Base-by-base conservation (phyloP, 2,329 filamentous ascomycete species). In the Bimuria novae-zelandiae region DNA sequence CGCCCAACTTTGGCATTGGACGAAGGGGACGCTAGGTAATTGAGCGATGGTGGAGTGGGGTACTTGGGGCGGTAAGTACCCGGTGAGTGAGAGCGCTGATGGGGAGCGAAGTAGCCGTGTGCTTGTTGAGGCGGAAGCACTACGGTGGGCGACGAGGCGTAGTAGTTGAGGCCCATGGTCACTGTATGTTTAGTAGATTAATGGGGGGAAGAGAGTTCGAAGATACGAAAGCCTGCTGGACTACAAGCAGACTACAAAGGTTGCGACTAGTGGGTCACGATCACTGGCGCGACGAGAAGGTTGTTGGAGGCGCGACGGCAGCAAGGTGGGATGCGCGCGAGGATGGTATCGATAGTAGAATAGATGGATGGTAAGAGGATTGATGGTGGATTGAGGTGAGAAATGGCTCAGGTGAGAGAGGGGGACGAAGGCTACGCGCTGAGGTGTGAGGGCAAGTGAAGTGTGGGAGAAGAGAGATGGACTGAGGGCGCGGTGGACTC, bases 1-100 rank as follows among this genome's bases (percentile, higher is more conserved):
- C 88, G 86, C 61, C 89, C 87, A 62, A 84, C 83, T 58, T 77
- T 66, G 62, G 70, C 61, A 61, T 73, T 74, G 60, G 70, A 71
- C 27, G 68, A 63, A 55, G 71, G 33, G 7, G 29, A 69, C 56
- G 73, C 73, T 65, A 73, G 71, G 63, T 76, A 76, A 61, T 76
- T 76, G 65, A 76, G 66, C 57, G 73, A 76, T 52, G 74, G 74
- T 52, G 73, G 73, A 57, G 69, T 73, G 59, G 74, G 74, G 60
- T 71, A 73, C 57, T 72, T 74, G 57, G 69, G 70, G 54, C 69
- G 68, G 56, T 69, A 70, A 54, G 65, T 72, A 61, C 65, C 67
- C 65, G 71, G 67, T 55, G 71, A 71, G 54, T 65, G 66, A 51
- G 67, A 56, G 54, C 67, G 64, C 49, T 68, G 70, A 52, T 68